Conservation (phyloP, 1,139 yeast species). For the Blastobotrys malaysiensis region DNA sequence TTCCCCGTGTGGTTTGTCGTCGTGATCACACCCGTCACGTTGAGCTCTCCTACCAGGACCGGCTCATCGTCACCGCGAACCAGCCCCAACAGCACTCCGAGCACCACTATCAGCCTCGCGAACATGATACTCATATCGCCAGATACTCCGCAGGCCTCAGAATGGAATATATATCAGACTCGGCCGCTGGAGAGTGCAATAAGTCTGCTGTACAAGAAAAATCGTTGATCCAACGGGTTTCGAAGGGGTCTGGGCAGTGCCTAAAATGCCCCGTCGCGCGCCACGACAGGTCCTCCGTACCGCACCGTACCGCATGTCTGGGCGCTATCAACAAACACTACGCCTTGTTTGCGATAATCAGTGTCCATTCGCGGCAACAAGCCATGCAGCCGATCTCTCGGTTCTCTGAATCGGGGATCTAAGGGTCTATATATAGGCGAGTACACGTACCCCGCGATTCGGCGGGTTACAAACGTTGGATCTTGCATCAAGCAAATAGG, state of each 20-base stretch:
- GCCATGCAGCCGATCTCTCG: too few species aligned
- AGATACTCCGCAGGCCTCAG: too few species aligned
- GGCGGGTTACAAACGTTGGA: too few species aligned
- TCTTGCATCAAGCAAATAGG: too few species aligned
- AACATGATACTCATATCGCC: neutral
- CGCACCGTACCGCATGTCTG: neutral
- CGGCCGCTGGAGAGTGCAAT: too few species aligned
- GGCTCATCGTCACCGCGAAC: constrained; percentile 9
- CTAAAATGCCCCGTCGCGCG: neutral
- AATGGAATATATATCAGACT: too few species aligned
- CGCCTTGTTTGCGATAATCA: neutral
- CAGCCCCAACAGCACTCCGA: neutral
- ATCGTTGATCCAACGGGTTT: neutral
- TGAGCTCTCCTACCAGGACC: constrained; percentile 14
- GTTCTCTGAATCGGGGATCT: too few species aligned
- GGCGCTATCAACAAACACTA: neutral
- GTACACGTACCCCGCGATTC: too few species aligned
- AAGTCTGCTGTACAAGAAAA: neutral
- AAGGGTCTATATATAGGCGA: too few species aligned
- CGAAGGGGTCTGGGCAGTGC: neutral
- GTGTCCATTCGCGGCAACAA: too few species aligned
- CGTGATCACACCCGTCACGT: constrained; percentile 17
- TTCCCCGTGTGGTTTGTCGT: constrained; percentile 19
- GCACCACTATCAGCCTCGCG: neutral
- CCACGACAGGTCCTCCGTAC: neutral